These are phyloP conservation scores for Aspergillus fumigatiaffinis DNA, from an alignment of 2,329 filamentous ascomycete species.

Conservation along the genomic window DNA sequence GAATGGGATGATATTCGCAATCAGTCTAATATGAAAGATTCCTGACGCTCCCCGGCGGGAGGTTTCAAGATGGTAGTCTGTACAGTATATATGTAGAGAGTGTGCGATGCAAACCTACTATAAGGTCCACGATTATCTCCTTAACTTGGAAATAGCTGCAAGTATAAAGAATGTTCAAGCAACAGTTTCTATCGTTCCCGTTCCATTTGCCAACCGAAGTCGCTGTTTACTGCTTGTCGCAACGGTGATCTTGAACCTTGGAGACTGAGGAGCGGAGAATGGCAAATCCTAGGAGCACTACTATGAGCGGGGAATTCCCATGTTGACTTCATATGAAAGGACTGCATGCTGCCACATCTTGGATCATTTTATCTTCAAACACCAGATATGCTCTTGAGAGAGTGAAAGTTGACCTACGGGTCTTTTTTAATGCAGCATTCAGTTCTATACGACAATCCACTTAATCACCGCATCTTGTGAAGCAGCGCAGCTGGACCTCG, in stretches of 20 bases:
- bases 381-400: background rate
- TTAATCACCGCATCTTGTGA: background rate
- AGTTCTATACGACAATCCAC: background rate
- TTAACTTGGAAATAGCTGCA: background rate
- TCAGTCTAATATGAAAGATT: no score
- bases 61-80: background rate
- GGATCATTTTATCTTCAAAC: background rate
- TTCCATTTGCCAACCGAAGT: background rate
- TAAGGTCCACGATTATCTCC: background rate
- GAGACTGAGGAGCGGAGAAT: no score
- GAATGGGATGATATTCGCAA: no score
- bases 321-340: background rate
- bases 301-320: background rate
- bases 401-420: background rate
- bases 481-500: constrained; percentile 29
- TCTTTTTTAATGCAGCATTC: background rate
- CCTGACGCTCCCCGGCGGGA: no score
- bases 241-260: background rate
- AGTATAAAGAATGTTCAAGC: background rate
- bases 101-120: background rate
- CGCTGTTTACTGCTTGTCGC: background rate
- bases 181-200: background rate
- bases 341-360: background rate
- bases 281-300: no score
- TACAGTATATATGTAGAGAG: background rate